Evolutionary conservation across 371 early-diverging fungal species (phyloP).

Genomic region (Rhizopus stolonifer): DNA sequence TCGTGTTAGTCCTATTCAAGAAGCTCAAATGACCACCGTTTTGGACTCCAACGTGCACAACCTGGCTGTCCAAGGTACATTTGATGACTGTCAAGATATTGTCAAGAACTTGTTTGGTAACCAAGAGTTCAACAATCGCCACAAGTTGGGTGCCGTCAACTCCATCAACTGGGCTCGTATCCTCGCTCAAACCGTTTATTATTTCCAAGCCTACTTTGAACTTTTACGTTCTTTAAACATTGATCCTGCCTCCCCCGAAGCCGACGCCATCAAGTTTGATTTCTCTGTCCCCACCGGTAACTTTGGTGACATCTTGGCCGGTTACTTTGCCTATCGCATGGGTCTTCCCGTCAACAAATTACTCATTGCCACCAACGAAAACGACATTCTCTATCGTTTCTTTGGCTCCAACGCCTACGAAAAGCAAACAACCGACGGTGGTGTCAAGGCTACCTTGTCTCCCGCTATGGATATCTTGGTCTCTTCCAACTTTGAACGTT

Average conservation of each 20-base stretch:
- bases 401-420: conserved; percentile 83
- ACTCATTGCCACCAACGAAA: conserved; percentile 91
- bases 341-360: conserved; percentile 87
- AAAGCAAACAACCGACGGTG: conserved; percentile 60
- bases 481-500: conserved; percentile 95
- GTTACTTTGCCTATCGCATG: conserved; percentile 89
- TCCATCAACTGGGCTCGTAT: conserved; percentile 99
- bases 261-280: conserved; percentile 58
- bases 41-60: conserved; percentile 92
- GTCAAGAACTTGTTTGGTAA: conserved; percentile 91
- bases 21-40: conserved; percentile 97
- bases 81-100: conserved; percentile 97
- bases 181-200: conserved; percentile 93
- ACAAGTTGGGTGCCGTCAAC: conserved; percentile 93
- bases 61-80: conserved; percentile 88
- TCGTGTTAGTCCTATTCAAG: conserved; percentile 91
- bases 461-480: conserved; percentile 98
- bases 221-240: conserved; percentile 61
- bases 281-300: conserved; percentile 97
- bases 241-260: conserved; percentile 46
- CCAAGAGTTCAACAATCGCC: conserved; percentile 67
- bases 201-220: conserved; percentile 89
- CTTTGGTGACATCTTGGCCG: conserved; percentile 97
- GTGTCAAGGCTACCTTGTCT: conserved; percentile 80
- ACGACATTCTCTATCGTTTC: conserved; percentile 96